Evolutionary conservation across 176 grass and related monocot genomes (phyloP).

Genomic region (Neostapfia colusana): DNA sequence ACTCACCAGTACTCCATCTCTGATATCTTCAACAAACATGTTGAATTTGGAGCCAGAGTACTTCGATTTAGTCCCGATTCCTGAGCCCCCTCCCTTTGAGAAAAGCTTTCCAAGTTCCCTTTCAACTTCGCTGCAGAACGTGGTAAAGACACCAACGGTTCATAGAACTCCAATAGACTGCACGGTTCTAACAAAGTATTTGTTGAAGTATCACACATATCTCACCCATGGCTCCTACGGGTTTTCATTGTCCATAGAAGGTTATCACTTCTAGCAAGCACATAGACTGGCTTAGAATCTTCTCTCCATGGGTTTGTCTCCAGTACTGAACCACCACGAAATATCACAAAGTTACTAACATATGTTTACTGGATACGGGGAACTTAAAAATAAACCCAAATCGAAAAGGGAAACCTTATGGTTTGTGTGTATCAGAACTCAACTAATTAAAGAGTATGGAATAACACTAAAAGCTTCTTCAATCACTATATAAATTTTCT

Average conservation of each 20-base stretch:
- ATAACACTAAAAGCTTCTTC: not conserved
- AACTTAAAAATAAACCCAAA: not conserved
- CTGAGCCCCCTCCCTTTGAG: slow-evolving; percentile 59
- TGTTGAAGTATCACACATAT: slow-evolving; percentile 15
- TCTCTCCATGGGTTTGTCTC: slow-evolving; percentile 98
- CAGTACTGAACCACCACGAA: slow-evolving; percentile 57
- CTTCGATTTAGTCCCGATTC: slow-evolving; percentile 65
- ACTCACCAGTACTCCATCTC: slow-evolving; percentile 93
- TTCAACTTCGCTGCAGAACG: slow-evolving; percentile 78
- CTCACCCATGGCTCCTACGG: slow-evolving; percentile 63
- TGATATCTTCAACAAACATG: slow-evolving; percentile 97
- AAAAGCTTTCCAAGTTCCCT: slow-evolving; percentile 90
- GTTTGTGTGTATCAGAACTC: not conserved
- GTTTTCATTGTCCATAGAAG: slow-evolving; percentile 99
- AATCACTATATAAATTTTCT: not conserved
- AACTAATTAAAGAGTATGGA: not conserved
- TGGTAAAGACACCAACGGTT: not conserved
- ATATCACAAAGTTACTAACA: slow-evolving; percentile 13
- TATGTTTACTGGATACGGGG: not conserved
- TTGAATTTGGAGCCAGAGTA: slow-evolving; percentile 74
- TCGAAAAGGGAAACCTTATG: not conserved
- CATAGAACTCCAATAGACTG: not conserved
- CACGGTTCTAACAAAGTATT: not conserved
- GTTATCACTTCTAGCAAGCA: slow-evolving; percentile 81
- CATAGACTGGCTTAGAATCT: slow-evolving; percentile 85